Evolutionary conservation across 305 asterid species (phyloP).

Genomic region (Solanum hybrid): DNA sequence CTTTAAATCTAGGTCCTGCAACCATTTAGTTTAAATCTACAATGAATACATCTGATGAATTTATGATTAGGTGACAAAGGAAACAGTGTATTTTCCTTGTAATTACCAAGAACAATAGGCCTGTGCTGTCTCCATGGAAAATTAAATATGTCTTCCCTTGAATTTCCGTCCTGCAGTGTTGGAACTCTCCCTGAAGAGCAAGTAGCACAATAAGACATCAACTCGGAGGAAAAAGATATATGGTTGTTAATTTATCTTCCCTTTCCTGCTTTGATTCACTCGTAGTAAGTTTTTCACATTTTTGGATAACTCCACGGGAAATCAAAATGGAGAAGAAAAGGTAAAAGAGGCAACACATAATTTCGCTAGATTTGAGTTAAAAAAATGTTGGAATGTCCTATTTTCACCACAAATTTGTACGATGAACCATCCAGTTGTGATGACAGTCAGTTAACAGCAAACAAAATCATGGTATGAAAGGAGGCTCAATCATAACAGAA

Average conservation of each 20-base stretch:
- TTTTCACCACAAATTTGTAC: background rate
- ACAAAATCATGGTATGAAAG: background rate
- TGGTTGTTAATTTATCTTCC: background rate
- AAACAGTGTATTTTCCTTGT: background rate
- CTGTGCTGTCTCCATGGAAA: slow-evolving; percentile 81
- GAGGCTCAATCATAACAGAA: background rate
- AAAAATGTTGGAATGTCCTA: background rate
- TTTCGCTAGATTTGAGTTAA: background rate
- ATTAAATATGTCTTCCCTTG: slow-evolving; percentile 56
- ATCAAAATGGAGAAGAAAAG: background rate
- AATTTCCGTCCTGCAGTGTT: slow-evolving; percentile 83
- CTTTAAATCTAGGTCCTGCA: slow-evolving; percentile 89
- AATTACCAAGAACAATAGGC: slow-evolving; percentile 82
- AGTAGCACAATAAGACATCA: slow-evolving; percentile 7
- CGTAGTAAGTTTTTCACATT: background rate
- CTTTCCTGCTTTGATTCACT: background rate
- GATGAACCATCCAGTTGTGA: background rate
- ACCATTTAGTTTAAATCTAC: background rate
- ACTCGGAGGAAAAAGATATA: background rate
- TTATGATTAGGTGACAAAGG: background rate
- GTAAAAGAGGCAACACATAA: background rate
- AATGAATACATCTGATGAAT: background rate
- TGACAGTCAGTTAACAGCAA: background rate
- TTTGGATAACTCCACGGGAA: background rate
- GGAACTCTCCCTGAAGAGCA: slow-evolving; percentile 80